phyloP scores from a whole-genome alignment of 495 filamentous ascomycete species.

The Aspergillus haitiensis region DNA sequence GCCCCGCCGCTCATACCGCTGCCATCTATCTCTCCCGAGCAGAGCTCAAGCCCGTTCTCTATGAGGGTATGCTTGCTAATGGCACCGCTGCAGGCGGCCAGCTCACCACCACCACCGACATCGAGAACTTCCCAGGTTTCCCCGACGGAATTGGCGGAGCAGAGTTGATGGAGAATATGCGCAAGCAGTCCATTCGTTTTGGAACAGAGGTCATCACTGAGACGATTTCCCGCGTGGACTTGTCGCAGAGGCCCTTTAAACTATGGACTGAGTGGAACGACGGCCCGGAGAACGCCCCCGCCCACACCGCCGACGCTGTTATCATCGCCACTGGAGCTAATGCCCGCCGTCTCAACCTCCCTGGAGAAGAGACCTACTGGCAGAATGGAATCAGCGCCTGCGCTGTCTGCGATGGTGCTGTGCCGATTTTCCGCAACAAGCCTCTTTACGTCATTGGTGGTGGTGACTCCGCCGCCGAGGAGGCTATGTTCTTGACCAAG shows the following conservation, averaged over 20 bases:
- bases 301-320: constrained; percentile 80
- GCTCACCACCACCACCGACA: constrained; percentile 94
- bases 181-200: constrained; percentile 84
- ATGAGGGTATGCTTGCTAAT: constrained; percentile 97
- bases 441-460: constrained; percentile 94
- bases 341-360: constrained; percentile 74
- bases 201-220: constrained; percentile 90
- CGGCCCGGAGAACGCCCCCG: constrained; percentile 57
- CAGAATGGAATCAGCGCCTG: constrained; percentile 95
- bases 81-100: constrained; percentile 95
- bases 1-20: constrained; percentile 95
- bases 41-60: constrained; percentile 84
- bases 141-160: constrained; percentile 79
- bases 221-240: constrained; percentile 86
- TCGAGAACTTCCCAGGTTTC: constrained; percentile 98
- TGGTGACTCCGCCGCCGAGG: constrained; percentile 95
- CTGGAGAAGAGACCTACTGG: constrained; percentile 95
- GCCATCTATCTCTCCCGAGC: constrained; percentile 94
- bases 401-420: constrained; percentile 95
- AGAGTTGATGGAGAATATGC: constrained; percentile 94
- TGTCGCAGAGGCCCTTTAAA: constrained; percentile 83
- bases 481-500: constrained; percentile 96
- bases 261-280: constrained; percentile 88
- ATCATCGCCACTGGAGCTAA: constrained; percentile 97
- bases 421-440: constrained; percentile 96